Evolutionary conservation across 208 protist genomes (phyloP).

Genomic region (Trypanosoma cruzi): DNA sequence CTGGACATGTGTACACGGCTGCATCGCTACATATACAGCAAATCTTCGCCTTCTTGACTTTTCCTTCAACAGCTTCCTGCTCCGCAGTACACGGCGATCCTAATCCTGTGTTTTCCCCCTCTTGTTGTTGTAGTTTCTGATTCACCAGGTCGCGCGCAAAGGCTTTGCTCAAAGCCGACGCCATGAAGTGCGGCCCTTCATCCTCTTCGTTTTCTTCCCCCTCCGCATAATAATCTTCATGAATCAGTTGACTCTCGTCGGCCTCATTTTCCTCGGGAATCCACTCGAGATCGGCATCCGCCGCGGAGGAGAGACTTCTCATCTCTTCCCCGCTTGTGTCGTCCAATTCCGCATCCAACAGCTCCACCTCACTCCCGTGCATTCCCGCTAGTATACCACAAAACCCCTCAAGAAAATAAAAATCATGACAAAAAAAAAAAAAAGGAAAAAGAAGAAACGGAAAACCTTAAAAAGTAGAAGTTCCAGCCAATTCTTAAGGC

Average conservation of each 20-base stretch:
- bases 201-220: not conserved
- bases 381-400: not conserved
- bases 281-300: slow-evolving; percentile 18
- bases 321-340: not conserved
- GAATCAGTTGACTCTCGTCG: not conserved
- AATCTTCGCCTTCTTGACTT: not conserved
- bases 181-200: slow-evolving; percentile 10
- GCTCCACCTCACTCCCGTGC: not conserved
- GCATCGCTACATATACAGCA: slow-evolving; percentile 74
- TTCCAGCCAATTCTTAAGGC: too few species aligned
- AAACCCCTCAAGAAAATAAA: slow-evolving; percentile 19
- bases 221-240: slow-evolving; percentile 3
- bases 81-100: not conserved
- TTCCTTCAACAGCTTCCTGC: not conserved
- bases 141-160: slow-evolving; percentile 38
- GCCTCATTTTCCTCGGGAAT: slow-evolving; percentile 20
- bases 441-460: slow-evolving; percentile 10
- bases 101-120: not conserved
- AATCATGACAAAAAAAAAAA: not conserved
- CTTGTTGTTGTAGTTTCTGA: slow-evolving; percentile 10
- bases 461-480: too few species aligned
- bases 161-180: slow-evolving; percentile 32
- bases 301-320: slow-evolving; percentile 11
- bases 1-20: slow-evolving; percentile 78
- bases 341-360: not conserved